Conservation (phyloP, 768 basidiomycete genomes). For the Boletus edulis region DNA sequence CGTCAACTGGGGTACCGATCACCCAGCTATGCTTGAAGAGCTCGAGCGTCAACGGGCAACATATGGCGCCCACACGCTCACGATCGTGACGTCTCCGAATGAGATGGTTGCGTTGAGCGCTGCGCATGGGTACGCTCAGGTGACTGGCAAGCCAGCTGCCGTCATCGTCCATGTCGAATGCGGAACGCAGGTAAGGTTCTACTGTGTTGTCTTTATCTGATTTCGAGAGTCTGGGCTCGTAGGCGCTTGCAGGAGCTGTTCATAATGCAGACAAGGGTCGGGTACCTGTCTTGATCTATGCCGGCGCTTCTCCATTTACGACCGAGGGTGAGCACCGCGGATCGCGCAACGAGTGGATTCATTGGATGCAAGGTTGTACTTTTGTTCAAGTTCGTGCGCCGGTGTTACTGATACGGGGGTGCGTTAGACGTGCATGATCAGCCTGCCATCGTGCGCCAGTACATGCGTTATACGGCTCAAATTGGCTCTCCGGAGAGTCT, state of each 20-base stretch:
- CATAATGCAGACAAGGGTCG: slow-evolving; percentile 67
- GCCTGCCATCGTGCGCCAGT: slow-evolving; percentile 66
- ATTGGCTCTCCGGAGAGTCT: slow-evolving; percentile 54
- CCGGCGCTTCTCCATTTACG: slow-evolving; percentile 66
- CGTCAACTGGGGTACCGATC: slow-evolving; percentile 78
- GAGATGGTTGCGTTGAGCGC: slow-evolving; percentile 75
- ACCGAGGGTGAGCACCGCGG: slow-evolving; percentile 56
- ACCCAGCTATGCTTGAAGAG: slow-evolving; percentile 70
- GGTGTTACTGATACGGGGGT: neutral
- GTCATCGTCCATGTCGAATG: slow-evolving; percentile 77
- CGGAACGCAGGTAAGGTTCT: slow-evolving; percentile 52
- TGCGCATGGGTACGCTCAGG: slow-evolving; percentile 70
- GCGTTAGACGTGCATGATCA: slow-evolving; percentile 67
- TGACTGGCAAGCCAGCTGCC: slow-evolving; percentile 62
- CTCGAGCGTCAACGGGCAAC: slow-evolving; percentile 51
- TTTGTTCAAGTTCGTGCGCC: neutral
- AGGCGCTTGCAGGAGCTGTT: slow-evolving; percentile 69
- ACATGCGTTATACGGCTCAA: slow-evolving; percentile 67
- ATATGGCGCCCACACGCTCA: slow-evolving; percentile 37
- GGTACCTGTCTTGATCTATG: slow-evolving; percentile 66
- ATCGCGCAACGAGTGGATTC: slow-evolving; percentile 69
- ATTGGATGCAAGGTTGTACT: slow-evolving; percentile 62
- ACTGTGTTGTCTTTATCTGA: too few species aligned
- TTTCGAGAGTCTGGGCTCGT: neutral
- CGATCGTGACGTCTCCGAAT: slow-evolving; percentile 67